A percentile compares a stretch with the other conserved stretches of the same genome.
Conservation (phyloP, 306 rosid species). For the Betula pendula region DNA sequence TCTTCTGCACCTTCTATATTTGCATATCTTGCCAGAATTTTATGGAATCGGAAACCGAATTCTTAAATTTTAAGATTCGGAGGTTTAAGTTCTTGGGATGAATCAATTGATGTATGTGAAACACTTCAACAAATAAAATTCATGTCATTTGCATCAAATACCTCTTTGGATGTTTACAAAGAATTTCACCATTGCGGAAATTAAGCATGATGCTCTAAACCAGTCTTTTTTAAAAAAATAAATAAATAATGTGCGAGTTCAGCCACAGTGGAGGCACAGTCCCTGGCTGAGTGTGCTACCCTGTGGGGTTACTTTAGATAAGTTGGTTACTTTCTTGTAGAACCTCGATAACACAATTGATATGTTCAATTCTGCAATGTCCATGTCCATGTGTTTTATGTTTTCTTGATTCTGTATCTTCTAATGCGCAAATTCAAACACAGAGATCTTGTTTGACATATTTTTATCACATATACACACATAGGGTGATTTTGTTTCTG, state of each 20-base stretch:
- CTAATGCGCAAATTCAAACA: neutral
- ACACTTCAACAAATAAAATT: no score
- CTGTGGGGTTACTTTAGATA: neutral
- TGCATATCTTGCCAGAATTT: neutral
- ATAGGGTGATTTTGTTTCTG: neutral
- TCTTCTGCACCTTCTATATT: neutral
- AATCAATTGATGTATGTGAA: no score
- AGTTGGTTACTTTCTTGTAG: neutral
- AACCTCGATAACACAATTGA: neutral
- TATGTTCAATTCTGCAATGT: neutral
- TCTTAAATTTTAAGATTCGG: neutral
- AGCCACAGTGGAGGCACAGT: neutral
- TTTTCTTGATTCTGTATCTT: neutral
- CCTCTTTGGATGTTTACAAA: neutral
- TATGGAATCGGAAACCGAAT: neutral
- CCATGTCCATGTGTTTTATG: neutral
- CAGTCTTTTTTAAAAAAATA: no score
- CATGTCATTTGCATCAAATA: no score
- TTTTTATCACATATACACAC: neutral
- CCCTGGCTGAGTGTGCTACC: neutral
- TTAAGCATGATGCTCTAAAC: no score
- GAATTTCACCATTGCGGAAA: neutral
- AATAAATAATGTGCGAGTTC: no score
- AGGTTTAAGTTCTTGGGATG: neutral
- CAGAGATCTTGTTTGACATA: neutral